Evolutionary conservation across 176 grass and related monocot genomes (phyloP).

Genomic region (Chloris gayana): DNA sequence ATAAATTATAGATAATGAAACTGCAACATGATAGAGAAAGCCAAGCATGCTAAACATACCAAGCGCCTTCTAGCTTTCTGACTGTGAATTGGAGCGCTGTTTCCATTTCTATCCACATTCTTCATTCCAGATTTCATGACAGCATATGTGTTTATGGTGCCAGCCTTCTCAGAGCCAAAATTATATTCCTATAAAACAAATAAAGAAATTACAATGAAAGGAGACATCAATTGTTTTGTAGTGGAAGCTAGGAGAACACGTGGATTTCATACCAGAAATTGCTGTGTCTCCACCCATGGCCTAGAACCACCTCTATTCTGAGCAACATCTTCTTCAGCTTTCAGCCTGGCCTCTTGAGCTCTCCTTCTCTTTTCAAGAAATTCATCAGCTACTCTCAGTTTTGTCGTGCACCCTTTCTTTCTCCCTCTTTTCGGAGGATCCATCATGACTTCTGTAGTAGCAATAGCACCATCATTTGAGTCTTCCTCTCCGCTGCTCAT

Average conservation of each 20-base stretch:
- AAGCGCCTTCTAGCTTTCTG: neutral
- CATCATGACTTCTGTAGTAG: no score
- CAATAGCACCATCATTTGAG: neutral
- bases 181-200: constrained; percentile 3
- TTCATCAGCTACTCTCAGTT: neutral
- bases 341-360: neutral
- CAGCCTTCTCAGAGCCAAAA: constrained; percentile 9
- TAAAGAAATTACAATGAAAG: neutral
- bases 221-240: neutral
- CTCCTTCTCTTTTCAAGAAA: neutral
- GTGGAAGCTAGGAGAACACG: no score
- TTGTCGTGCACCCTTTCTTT: neutral
- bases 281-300: neutral
- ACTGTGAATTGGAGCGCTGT: neutral
- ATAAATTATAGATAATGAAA: neutral
- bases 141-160: neutral
- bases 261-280: constrained; percentile 12
- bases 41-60: no score
- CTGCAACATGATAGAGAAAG: neutral
- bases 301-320: neutral
- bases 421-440: neutral
- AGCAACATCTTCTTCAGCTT: neutral
- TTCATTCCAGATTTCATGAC: constrained; percentile 16
- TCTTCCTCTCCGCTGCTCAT: neutral
- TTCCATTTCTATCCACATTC: neutral